These are phyloP conservation scores for Dalbergia oliveri DNA, from an alignment of 306 rosid species.

Conservation along the genomic window DNA sequence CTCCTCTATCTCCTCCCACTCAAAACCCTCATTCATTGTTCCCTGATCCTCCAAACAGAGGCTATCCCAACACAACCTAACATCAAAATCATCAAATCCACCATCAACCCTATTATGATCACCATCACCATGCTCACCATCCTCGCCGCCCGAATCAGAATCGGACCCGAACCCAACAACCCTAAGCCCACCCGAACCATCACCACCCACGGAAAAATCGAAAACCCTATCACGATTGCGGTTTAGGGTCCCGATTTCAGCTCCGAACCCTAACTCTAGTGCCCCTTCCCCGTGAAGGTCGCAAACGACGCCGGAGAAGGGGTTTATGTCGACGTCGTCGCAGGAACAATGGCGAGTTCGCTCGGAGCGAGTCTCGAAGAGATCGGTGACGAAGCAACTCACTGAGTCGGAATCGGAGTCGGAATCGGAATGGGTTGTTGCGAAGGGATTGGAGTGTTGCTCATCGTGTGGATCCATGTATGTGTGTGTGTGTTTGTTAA, in stretches of 20 bases:
- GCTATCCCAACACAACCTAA: slow-evolving; percentile 63
- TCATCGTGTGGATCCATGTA: not conserved
- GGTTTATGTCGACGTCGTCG: slow-evolving; percentile 48
- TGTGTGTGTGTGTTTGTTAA: not conserved
- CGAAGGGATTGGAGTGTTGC: slow-evolving; percentile 49
- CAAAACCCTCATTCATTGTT: slow-evolving; percentile 58
- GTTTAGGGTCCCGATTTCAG: slow-evolving; percentile 38
- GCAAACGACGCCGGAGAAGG: slow-evolving; percentile 53
- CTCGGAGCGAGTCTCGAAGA: slow-evolving; percentile 59
- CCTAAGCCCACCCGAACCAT: slow-evolving; percentile 61
- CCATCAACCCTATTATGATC: slow-evolving; percentile 50
- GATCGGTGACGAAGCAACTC: slow-evolving; percentile 82
- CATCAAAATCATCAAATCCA: slow-evolving; percentile 61
- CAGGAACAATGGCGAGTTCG: slow-evolving; percentile 28
- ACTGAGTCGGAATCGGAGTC: slow-evolving; percentile 70
- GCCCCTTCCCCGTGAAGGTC: slow-evolving; percentile 45
- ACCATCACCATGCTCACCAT: slow-evolving; percentile 43
- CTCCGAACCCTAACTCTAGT: slow-evolving; percentile 51
- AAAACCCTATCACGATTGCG: slow-evolving; percentile 42
- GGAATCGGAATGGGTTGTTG: slow-evolving; percentile 54
- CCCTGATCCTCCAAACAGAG: slow-evolving; percentile 72
- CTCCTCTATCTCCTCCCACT: slow-evolving; percentile 76
- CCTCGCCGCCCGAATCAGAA: slow-evolving; percentile 63
- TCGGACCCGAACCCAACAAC: slow-evolving; percentile 68
- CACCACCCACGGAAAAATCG: slow-evolving; percentile 39